Evolutionary conservation across 495 filamentous ascomycete species (phyloP).

Genomic region (Neurospora tetraspora): DNA sequence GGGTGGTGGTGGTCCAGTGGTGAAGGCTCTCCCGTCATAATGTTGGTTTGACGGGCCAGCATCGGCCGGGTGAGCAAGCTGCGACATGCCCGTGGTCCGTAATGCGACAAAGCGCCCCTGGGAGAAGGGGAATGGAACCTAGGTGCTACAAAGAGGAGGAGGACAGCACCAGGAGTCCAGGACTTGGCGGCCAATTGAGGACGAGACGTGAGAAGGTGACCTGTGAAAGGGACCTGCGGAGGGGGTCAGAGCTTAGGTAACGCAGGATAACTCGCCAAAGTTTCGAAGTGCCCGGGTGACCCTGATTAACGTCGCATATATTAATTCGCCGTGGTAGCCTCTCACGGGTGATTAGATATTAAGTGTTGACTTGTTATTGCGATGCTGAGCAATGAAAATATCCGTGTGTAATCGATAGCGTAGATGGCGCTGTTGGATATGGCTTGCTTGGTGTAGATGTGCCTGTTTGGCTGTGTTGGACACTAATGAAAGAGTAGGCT

Average conservation of each 20-base stretch:
- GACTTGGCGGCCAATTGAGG: constrained; percentile 19
- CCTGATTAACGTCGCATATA: constrained; percentile 42
- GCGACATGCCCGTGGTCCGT: constrained; percentile 32
- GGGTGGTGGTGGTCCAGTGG: constrained; percentile 10
- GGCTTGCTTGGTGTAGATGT: not conserved
- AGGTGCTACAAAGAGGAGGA: not conserved
- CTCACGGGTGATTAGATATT: constrained; percentile 1
- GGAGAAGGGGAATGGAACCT: not conserved
- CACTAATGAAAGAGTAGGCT: not conserved
- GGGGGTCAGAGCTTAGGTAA: constrained; percentile 29
- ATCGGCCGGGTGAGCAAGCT: constrained; percentile 32
- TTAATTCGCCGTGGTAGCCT: constrained; percentile 11
- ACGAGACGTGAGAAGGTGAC: not conserved
- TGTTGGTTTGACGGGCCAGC: constrained; percentile 26
- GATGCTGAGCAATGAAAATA: not conserved
- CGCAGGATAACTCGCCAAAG: constrained; percentile 28
- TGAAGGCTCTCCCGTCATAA: constrained; percentile 12
- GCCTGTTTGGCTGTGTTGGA: not conserved
- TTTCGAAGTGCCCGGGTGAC: constrained; percentile 39
- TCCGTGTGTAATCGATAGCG: not conserved
- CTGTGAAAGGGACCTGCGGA: constrained; percentile 3
- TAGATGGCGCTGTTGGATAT: not conserved
- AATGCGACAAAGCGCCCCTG: constrained; percentile 13
- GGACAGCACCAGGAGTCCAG: constrained; percentile 1
- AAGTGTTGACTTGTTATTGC: not conserved